Evolutionary conservation across 768 basidiomycete genomes (phyloP).

Genomic region (Trametes cingulata): DNA sequence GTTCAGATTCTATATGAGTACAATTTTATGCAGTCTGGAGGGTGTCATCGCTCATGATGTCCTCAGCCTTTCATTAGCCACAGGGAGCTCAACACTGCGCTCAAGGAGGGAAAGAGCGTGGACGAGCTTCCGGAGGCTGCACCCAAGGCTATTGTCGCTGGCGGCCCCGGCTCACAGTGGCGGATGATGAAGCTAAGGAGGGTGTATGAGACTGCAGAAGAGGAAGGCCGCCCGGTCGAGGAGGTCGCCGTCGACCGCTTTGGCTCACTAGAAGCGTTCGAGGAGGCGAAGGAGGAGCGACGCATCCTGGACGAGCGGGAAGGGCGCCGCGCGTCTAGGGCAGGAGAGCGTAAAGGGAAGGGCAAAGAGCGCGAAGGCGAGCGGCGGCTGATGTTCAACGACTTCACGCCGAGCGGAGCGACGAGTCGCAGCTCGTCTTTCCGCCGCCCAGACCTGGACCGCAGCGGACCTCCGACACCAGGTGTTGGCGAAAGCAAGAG

Average conservation of each 20-base stretch:
- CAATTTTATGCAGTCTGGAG: not conserved
- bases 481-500: slow-evolving; percentile 38
- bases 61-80: slow-evolving; percentile 60
- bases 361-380: slow-evolving; percentile 34
- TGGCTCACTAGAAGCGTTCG: slow-evolving; percentile 79
- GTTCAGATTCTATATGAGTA: slow-evolving; percentile 15
- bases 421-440: slow-evolving; percentile 88
- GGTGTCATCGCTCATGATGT: not conserved
- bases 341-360: slow-evolving; percentile 39
- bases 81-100: slow-evolving; percentile 61
- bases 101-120: slow-evolving; percentile 44
- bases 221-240: slow-evolving; percentile 71
- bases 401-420: slow-evolving; percentile 55
- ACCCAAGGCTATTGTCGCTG: slow-evolving; percentile 62
- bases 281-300: slow-evolving; percentile 87
- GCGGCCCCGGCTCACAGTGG: slow-evolving; percentile 94
- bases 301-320: slow-evolving; percentile 83
- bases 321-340: slow-evolving; percentile 46
- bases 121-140: slow-evolving; percentile 44
- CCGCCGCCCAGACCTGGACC: slow-evolving; percentile 67
- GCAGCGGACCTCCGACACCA: slow-evolving; percentile 52
- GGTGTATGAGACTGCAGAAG: slow-evolving; percentile 87
- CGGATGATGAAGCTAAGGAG: slow-evolving; percentile 95
- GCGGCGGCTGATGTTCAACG: slow-evolving; percentile 68
- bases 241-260: slow-evolving; percentile 89